Evolutionary conservation across 2,329 filamentous ascomycete species (phyloP).

Genomic region (Stemphylium lycopersici): DNA sequence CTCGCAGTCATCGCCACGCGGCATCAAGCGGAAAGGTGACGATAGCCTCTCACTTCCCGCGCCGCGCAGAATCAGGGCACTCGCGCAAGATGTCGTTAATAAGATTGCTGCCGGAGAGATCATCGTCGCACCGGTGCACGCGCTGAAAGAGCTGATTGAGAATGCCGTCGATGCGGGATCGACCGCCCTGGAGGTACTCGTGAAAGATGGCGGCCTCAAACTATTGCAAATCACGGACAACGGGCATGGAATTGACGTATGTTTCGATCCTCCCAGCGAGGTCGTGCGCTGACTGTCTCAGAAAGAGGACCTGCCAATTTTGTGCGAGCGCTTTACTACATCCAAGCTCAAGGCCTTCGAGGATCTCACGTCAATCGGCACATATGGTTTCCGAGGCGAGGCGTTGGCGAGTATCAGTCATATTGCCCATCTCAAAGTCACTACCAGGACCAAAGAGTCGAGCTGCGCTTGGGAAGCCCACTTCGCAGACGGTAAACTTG

Average conservation of each 20-base stretch:
- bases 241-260: slow-evolving; percentile 89
- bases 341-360: slow-evolving; percentile 95
- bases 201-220: slow-evolving; percentile 95
- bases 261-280: slow-evolving; percentile 32
- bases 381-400: slow-evolving; percentile 97
- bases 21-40: slow-evolving; percentile 46
- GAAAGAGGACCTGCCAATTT: slow-evolving; percentile 88
- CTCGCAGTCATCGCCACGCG: slow-evolving; percentile 36
- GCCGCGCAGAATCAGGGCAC: slow-evolving; percentile 67
- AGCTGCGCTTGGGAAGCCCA: slow-evolving; percentile 88
- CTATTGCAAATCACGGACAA: slow-evolving; percentile 97
- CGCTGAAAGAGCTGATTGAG: slow-evolving; percentile 94
- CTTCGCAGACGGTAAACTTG: slow-evolving; percentile 82
- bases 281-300: slow-evolving; percentile 46
- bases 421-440: slow-evolving; percentile 93
- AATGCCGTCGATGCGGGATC: slow-evolving; percentile 98
- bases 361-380: slow-evolving; percentile 85
- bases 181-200: slow-evolving; percentile 85
- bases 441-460: slow-evolving; percentile 88
- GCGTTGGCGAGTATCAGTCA: slow-evolving; percentile 97
- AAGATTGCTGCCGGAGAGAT: slow-evolving; percentile 99
- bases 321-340: slow-evolving; percentile 96
- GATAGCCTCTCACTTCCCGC: slow-evolving; percentile 43
- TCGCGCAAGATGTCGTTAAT: slow-evolving; percentile 93
- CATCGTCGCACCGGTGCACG: slow-evolving; percentile 95